Base-by-base conservation (phyloP, 208 protist species). In the Porcisia hertigi region DNA sequence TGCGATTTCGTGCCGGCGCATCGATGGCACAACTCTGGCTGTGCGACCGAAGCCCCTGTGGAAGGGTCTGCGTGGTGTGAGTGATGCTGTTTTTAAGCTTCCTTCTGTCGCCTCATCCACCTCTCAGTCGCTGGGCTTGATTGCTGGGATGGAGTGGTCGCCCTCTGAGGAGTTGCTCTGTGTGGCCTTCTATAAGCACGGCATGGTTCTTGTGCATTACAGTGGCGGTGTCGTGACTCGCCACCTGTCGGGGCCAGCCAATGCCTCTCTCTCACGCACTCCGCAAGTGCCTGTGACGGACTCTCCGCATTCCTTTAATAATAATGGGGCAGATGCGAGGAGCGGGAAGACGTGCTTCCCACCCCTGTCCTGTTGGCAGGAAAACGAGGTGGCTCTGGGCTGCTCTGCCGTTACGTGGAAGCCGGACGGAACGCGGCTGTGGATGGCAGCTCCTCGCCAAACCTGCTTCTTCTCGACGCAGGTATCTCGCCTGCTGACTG, bases 121-220 rank as follows among this genome's bases (percentile, higher is more conserved):
- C 16, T 43, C 70, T 73, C 72, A 74, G 55, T 76, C 49, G 18
- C 59, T 71, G 5, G 83, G 87, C 43, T 72, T 88, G 5, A 85
- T 96, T 64, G 63, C 79, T 34, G 75, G 66, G 4, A 59, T 96
- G 77, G 75, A 88, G 65, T 94, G 92, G 92, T 86, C 83, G 47
- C 71, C 78, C 1, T 72, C 67, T 1, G 90, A 89, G 64, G 90
- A 94, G 59, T 45, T 89, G 81, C 86, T 94, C 11, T 90, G 84
- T 74, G 83, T 93, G 54, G 88, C 87, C 67, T 92, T 88, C 72
- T 83, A 82, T 66, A 80, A 81, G 62, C n/a, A 73, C 57, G 90
- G 89, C 23, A 62, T 93, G 52, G 71, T 82, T 45, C 79, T 94
- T 18, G 41, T 96, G 69, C 86, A 94, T 73, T 91, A 92, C 80